phyloP scores from a whole-genome alignment of 768 basidiomycete species.

The Agrocybe praecox region DNA sequence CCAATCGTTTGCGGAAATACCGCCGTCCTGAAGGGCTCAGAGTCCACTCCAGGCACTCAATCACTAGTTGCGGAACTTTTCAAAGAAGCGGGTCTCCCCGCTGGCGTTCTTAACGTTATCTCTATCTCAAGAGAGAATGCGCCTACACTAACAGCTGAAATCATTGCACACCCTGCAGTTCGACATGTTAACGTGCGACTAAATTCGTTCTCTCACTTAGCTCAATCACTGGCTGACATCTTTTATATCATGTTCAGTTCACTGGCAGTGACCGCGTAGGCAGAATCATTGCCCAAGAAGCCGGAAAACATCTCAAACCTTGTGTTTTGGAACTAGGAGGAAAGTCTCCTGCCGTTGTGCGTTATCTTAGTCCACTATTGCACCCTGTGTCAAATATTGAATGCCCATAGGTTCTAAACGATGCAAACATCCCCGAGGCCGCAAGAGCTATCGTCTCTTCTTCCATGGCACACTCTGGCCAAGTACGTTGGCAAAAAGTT shows the following conservation, averaged over 20 bases:
- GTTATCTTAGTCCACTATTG: constrained; percentile 14
- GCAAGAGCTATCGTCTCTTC: constrained; percentile 50
- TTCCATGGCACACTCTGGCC: constrained; percentile 50
- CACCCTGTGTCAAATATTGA: background rate
- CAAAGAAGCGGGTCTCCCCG: constrained; percentile 58
- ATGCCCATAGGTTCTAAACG: constrained; percentile 44
- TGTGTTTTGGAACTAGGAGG: constrained; percentile 59
- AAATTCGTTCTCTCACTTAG: background rate
- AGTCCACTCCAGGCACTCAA: constrained; percentile 47
- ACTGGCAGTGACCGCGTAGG: constrained; percentile 60
- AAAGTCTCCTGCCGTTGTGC: constrained; percentile 52
- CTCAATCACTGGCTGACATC: background rate
- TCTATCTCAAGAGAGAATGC: constrained; percentile 43
- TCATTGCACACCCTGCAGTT: constrained; percentile 34
- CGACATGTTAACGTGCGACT: constrained; percentile 52
- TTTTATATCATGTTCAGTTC: constrained; percentile 36
- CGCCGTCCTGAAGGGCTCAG: constrained; percentile 52
- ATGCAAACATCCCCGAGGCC: constrained; percentile 55
- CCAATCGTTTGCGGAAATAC: constrained; percentile 57
- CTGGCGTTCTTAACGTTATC: constrained; percentile 57
- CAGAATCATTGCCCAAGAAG: constrained; percentile 52
- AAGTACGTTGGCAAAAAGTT: constrained; percentile 10
- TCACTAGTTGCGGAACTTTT: constrained; percentile 44
- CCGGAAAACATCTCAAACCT: constrained; percentile 57
- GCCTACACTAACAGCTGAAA: constrained; percentile 24